Evolutionary conservation across 306 rosid species (phyloP), one percentile per base, ranked within the genome.

Genomic region (Dalbergia cochinchinensis): DNA sequence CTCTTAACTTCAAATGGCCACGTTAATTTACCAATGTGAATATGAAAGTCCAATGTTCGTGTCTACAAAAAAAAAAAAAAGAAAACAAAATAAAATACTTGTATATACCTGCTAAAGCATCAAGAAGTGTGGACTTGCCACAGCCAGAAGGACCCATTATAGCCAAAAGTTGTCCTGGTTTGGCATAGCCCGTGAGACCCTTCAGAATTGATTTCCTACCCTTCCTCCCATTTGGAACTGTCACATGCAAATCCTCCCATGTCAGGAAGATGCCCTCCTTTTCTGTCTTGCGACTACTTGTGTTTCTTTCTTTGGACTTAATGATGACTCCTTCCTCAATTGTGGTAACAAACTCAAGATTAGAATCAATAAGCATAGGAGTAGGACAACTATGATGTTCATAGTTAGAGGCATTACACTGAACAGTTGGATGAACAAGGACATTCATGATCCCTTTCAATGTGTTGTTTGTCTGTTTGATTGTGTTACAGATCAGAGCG

Each of bases 41-140:
- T 26, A 26, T 26, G 31, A 26, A 26, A 26, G 31, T 26, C 31
- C 31, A 26, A 26, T 26, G 2, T 26, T 1, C 31, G 31, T 26
- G 31, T 26, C 31, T 26, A 26, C 31, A 3, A 26, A 26, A 26
- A 26, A 26, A 26, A 3, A 26, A 26, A 26, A 26, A 26, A 26
- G 3, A 26, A 26, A 26, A 26, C 50, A 37, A 44, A 44, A 10
- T 7, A 5, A 44, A 44, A 44, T 44, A 44, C 4, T 37, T 11
- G 54, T 4, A 48, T 48, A 31, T 50, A 76, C 82, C 85, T 85
- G 88, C 88, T 69, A 87, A 60, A 7, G 91, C 66, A 77, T 87
- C 93, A 73, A 89, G 91, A 69, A 89, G 88, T 51, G 93, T 89
- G 8, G 93, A 87, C 66, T 89, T 89, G 70, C 93, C 93, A 73